Evolutionary conservation across 495 filamentous ascomycete species (phyloP), one percentile per base, ranked within the genome.

Genomic region (Penicillium chermesinum): DNA sequence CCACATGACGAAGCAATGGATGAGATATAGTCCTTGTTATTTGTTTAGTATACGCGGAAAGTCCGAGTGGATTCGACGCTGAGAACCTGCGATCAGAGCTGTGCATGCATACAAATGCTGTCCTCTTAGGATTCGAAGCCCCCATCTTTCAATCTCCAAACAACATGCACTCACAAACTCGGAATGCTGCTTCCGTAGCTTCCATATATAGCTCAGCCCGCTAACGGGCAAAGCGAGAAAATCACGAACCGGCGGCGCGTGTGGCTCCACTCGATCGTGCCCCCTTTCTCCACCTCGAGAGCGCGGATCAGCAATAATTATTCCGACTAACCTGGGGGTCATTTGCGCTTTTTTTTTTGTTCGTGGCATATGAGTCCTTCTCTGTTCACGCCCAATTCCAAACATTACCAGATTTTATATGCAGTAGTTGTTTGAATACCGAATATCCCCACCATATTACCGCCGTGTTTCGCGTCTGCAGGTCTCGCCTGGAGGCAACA

Each of bases 221-320:
- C 4, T 30, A 30, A 30, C 25, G 10, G 4, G 5, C 25, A 30
- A 4, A 30, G 25, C 25, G n/a, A 30, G 5, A 30, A 10, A 30
- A 42, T 32, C 40, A 16, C 12, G 15, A 22, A 42, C 22, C 25
- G 25, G 25, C 4, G 25, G 25, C 25, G 25, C 25, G 25, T 30
- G 25, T 30, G 25, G 35, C 15, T 14, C 35, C 35, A 17, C 35
- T 37, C 35, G 14, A 33, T 19, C 46, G 46, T 49, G 46, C 42
- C 46, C 45, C 46, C 38, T 49, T 49, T 49, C 46, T 49, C 46
- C 46, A 49, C 46, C 46, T 38, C 21, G 19, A 42, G 14, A 46
- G 25, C 33, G 37, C 37, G 18, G 30, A 50, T 33, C 25, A 47
- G 10, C 40, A 49, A 36, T 39, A 44, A 27, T 44, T 32, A 48